A percentile compares a stretch with the other conserved stretches of the same genome.
These are phyloP conservation scores for Penicillium riverlandense DNA, from an alignment of 495 filamentous ascomycete genomes.

Conservation along the genomic window DNA sequence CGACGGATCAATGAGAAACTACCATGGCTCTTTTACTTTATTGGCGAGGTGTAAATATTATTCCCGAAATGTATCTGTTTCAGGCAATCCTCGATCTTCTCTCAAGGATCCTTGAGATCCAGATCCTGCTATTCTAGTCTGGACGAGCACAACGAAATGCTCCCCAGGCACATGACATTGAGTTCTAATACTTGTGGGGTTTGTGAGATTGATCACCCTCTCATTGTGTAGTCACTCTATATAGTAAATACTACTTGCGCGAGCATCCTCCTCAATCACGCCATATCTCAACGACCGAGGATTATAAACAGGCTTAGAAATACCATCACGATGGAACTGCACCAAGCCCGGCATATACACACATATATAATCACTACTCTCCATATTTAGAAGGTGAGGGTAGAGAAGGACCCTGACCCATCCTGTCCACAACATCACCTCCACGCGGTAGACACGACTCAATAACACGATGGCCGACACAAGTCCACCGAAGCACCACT, in stretches of 20 bases:
- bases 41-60: too few species aligned
- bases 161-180: too few species aligned
- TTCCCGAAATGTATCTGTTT: too few species aligned
- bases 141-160: too few species aligned
- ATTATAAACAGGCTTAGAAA: slow-evolving; percentile 9
- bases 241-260: background rate
- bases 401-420: background rate
- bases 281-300: slow-evolving; percentile 4
- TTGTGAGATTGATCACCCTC: too few species aligned
- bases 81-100: too few species aligned
- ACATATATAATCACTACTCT: background rate
- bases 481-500: slow-evolving; percentile 11
- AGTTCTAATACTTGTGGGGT: too few species aligned
- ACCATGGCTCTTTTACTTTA: too few species aligned
- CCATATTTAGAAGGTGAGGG: background rate
- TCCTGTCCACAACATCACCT: background rate
- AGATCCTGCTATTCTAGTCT: too few species aligned
- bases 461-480: slow-evolving; percentile 9
- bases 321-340: background rate
- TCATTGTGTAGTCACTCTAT: too few species aligned
- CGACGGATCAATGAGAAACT: too few species aligned
- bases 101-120: too few species aligned
- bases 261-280: slow-evolving; percentile 4
- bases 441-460: background rate
- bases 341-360: background rate